Base-by-base conservation (phyloP, 192 early-diverging fungal species). In the Backusella parvicylindrica region DNA sequence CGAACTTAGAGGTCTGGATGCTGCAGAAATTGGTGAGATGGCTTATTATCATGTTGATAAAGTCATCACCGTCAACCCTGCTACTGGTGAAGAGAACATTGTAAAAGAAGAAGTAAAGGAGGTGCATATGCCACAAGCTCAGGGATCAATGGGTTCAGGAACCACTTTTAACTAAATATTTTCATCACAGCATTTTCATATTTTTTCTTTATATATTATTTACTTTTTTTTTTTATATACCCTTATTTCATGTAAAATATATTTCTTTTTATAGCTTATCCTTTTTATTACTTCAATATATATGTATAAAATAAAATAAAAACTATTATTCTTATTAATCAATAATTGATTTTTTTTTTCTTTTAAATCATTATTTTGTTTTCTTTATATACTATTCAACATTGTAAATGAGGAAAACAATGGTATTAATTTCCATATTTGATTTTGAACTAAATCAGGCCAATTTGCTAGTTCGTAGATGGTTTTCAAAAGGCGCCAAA, bases 21-120 rank as follows among this genome's bases (percentile, higher is more conserved):
- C 91, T 15, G 83, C 94, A 23, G 92, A 97, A 81, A 89, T 97
- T 80, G 95, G 96, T 50, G 95, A 95, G 79, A 47, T 78, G 12
- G 81, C 81, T 37, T 88, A 88, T 37, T 86, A 82, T 16, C 85
- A 86, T 13, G 78, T 86, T 8, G 78, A 84, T 35, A 79, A 84
- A n/a, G 76, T 86, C 56, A 53, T 77, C 5, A 77, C 81, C 63
- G 76, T 83, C 2, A 79, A 86, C 31, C 60, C 83, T 32, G 28
- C 12, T 6, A 77, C 81, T 23, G 80, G 84, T 36, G 75, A 76
- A 66, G 66, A 63, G 6, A 72, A 73, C 18, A 36, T 81, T 43
- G 40, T 81, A 15, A 50, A 72, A 6, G 70, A 81, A 70, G 47
- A 70, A 32, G 56, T 77, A 9, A 33, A 70, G n/a, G 63, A 64